Evolutionary conservation across 306 rosid genomes (phyloP), one percentile per base, ranked within the genome.

Genomic region (Trifolium dubium): DNA sequence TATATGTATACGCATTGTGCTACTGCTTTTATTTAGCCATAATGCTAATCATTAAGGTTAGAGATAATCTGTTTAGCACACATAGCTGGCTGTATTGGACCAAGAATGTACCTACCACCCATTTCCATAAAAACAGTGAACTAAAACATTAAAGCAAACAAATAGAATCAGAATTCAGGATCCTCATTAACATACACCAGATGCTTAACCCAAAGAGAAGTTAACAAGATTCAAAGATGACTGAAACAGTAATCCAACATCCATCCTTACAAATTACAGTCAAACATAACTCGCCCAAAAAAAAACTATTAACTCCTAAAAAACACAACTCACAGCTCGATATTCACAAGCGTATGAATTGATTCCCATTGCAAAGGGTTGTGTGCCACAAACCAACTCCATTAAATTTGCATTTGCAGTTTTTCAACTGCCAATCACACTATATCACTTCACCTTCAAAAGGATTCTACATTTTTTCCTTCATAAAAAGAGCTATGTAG

Each of bases 371-470:
- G 8, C 18, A 12, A 29, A 29, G 12, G 10, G 39, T 23, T 1
- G 23, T 23, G 23, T 23, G 1, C 1, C 23, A 0, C 23, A 23
- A 23, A 23, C 23, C 23, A 23, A 23, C 23, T 23, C 0, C 23
- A 23, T 1, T 23, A 23, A 23, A 23, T 23, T 23, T 23, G 1
- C 23, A 23, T 23, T 23, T 23, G 62, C 13, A 19, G 60, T 18
- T 19, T 18, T 2, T 53, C 59, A 8, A 53, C 29, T 53, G 10
- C 4, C 18, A 8, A 53, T 2, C 12, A 18, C 29, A 17, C 30
- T 8, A 53, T 18, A 61, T 50, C 69, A 46, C 75, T 69, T 17
- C 9, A 19, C 69, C 62, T 15, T 60, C 69, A 43, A 63, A 72
- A n/a, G 9, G 5, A 34, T 9, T 41, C 75, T 19, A 29, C 13